These are phyloP conservation scores for Anthracocystis walkeri DNA, from an alignment of 1,284 basidiomycete species.

Conservation along the genomic window DNA sequence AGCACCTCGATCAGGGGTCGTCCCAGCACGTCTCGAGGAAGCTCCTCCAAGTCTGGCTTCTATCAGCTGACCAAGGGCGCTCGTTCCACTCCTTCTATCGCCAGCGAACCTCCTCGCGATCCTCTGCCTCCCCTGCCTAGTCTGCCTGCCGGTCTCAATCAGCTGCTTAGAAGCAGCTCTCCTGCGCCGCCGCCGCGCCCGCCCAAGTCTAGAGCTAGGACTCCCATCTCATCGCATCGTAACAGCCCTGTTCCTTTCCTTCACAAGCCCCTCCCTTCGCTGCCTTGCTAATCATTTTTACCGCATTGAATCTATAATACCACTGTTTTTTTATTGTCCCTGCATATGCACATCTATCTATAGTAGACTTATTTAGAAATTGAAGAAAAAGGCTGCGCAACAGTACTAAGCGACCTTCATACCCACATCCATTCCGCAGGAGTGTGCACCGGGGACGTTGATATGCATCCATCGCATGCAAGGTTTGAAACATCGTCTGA, in stretches of 20 bases:
- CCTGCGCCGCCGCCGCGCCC: constrained; percentile 18
- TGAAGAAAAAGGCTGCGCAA: no score
- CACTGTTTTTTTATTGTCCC: no score
- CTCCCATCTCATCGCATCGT: constrained; percentile 18
- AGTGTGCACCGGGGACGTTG: no score
- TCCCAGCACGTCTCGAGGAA: constrained; percentile 16
- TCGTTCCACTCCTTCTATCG: constrained; percentile 25
- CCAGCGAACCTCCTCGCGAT: constrained; percentile 24
- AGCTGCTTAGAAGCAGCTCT: background rate
- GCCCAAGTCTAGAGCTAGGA: constrained; percentile 18
- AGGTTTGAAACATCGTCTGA: background rate
- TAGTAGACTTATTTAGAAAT: background rate
- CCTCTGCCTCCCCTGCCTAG: constrained; percentile 33
- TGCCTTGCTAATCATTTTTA: constrained; percentile 28
- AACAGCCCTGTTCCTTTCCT: constrained; percentile 19
- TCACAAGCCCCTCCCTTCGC: constrained; percentile 20
- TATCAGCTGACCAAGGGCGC: constrained; percentile 17
- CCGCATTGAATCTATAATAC: background rate
- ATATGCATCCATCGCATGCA: no score
- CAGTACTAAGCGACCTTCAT: no score
- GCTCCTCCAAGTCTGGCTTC: constrained; percentile 3
- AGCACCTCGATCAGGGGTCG: constrained; percentile 1
- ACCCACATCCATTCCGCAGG: no score
- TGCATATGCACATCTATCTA: background rate
- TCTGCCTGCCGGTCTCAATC: constrained; percentile 15